Percentiles rank a stretch among this genome's conserved stretches.
phyloP scores from a whole-genome alignment of 306 rosid species.

The Dryas alaskensis region DNA sequence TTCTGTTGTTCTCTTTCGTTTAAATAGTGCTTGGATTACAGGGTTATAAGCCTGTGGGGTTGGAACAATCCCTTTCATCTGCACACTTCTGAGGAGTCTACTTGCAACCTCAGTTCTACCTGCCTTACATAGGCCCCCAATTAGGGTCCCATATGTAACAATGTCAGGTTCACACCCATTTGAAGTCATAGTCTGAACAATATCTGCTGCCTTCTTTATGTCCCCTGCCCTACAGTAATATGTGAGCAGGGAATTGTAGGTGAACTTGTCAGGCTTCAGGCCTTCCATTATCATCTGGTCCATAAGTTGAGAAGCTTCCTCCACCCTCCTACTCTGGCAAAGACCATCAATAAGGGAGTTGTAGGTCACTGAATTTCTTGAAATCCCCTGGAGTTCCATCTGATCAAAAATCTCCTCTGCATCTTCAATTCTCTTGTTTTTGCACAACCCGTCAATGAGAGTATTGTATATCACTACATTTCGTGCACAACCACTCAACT shows the following conservation, averaged over 20 bases:
- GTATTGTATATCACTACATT: constrained; percentile 74
- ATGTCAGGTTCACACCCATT: constrained; percentile 86
- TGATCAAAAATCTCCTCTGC: constrained; percentile 92
- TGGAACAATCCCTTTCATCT: constrained; percentile 80
- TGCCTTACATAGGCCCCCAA: constrained; percentile 78
- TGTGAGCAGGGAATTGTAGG: constrained; percentile 78
- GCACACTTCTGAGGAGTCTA: constrained; percentile 79
- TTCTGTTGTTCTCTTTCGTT: constrained; percentile 66
- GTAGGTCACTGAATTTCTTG: constrained; percentile 76
- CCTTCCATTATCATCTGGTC: constrained; percentile 99
- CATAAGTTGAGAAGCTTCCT: constrained; percentile 86
- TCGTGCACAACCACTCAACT: constrained; percentile 67
- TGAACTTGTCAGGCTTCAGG: constrained; percentile 76
- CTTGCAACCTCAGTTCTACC: constrained; percentile 79
- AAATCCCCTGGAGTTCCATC: constrained; percentile 90
- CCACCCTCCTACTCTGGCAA: constrained; percentile 68
- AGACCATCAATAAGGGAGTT: constrained; percentile 86
- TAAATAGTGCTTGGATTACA: constrained; percentile 66
- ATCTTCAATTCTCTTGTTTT: constrained; percentile 64
- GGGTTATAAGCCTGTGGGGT: constrained; percentile 84
- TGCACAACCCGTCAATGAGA: constrained; percentile 82
- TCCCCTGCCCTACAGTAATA: constrained; percentile 72
- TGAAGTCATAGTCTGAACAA: constrained; percentile 75
- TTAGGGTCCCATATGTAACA: constrained; percentile 74
- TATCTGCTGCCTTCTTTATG: constrained; percentile 78